Percentiles rank a stretch among this genome's conserved stretches.
phyloP scores from a whole-genome alignment of 2,329 filamentous ascomycete species.

The Ceratocystis albifundus region DNA sequence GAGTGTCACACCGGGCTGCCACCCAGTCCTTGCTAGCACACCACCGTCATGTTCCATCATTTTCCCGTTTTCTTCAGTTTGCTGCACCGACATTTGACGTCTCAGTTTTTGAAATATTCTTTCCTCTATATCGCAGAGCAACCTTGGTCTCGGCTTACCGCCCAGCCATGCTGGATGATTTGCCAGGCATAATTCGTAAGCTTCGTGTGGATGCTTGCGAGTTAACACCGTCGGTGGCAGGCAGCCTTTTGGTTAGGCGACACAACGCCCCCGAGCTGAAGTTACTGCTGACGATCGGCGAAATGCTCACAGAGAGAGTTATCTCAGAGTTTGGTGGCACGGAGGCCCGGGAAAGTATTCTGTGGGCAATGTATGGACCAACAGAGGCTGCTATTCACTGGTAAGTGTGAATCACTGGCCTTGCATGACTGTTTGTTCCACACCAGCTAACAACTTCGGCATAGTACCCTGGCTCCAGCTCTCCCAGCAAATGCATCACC shows the following conservation, averaged over 20 bases:
- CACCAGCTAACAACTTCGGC: slow-evolving; percentile 12
- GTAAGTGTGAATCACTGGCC: slow-evolving; percentile 30
- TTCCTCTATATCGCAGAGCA: slow-evolving; percentile 60
- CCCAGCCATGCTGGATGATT: slow-evolving; percentile 58
- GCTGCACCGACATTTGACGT: slow-evolving; percentile 90
- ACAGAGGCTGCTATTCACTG: slow-evolving; percentile 88
- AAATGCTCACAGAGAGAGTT: slow-evolving; percentile 74
- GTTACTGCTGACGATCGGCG: slow-evolving; percentile 74
- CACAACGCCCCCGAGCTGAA: slow-evolving; percentile 54
- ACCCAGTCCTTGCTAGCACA: slow-evolving; percentile 77
- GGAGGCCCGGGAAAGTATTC: slow-evolving; percentile 44
- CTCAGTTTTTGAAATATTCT: slow-evolving; percentile 91
- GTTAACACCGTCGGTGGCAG: slow-evolving; percentile 77
- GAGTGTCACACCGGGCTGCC: slow-evolving; percentile 65
- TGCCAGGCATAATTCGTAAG: slow-evolving; percentile 52
- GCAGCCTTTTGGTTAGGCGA: slow-evolving; percentile 60
- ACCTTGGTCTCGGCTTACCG: slow-evolving; percentile 65
- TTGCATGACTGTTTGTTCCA: not conserved
- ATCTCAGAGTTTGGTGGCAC: slow-evolving; percentile 66
- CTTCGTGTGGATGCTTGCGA: slow-evolving; percentile 73
- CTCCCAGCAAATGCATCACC: slow-evolving; percentile 47
- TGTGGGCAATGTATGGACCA: slow-evolving; percentile 91
- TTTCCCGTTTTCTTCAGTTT: slow-evolving; percentile 77
- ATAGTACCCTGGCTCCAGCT: slow-evolving; percentile 55
- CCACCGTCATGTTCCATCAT: slow-evolving; percentile 61